Conservation (phyloP, 2,329 filamentous ascomycete genomes). For the Cercospora sp. region DNA sequence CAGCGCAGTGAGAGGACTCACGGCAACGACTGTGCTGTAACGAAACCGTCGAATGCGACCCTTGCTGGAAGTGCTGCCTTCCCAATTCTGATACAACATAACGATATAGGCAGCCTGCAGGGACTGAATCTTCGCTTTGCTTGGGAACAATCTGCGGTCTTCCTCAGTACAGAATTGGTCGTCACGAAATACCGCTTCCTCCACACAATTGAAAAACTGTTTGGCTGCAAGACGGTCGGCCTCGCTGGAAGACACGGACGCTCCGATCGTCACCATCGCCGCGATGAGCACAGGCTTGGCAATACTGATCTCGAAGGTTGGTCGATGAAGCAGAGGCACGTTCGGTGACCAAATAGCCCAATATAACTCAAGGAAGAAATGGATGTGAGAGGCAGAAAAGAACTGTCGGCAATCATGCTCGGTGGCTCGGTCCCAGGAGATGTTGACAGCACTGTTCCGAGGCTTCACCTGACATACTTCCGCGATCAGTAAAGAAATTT, state of each 20-base stretch:
- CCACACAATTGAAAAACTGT: slow-evolving; percentile 7
- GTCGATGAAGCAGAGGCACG: slow-evolving; percentile 11
- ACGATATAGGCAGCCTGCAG: slow-evolving; percentile 16
- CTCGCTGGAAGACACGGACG: slow-evolving; percentile 3
- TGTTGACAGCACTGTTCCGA: slow-evolving; percentile 10
- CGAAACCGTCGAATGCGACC: slow-evolving; percentile 12
- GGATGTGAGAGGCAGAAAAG: slow-evolving; percentile 8
- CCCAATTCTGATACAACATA: slow-evolving; percentile 15
- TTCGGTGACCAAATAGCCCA: slow-evolving; percentile 17
- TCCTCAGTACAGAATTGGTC: slow-evolving; percentile 11
- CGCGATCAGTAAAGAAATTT: background rate
- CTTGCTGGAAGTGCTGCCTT: slow-evolving; percentile 11
- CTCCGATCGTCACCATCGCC: slow-evolving; percentile 14
- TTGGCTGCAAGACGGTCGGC: background rate
- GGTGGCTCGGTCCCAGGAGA: background rate
- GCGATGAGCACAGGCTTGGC: slow-evolving; percentile 10
- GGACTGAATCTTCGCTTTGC: slow-evolving; percentile 3
- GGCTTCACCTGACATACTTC: slow-evolving; percentile 7
- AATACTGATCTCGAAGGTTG: slow-evolving; percentile 1
- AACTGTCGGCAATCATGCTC: slow-evolving; percentile 1
- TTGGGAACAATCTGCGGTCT: slow-evolving; percentile 5
- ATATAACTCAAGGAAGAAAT: slow-evolving; percentile 9
- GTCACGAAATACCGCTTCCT: slow-evolving; percentile 15
- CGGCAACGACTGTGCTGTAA: slow-evolving; percentile 12
- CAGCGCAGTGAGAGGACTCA: slow-evolving; percentile 6